These are phyloP conservation scores for Castanea mollissima DNA, from an alignment of 306 rosid genomes.

Conservation along the genomic window DNA sequence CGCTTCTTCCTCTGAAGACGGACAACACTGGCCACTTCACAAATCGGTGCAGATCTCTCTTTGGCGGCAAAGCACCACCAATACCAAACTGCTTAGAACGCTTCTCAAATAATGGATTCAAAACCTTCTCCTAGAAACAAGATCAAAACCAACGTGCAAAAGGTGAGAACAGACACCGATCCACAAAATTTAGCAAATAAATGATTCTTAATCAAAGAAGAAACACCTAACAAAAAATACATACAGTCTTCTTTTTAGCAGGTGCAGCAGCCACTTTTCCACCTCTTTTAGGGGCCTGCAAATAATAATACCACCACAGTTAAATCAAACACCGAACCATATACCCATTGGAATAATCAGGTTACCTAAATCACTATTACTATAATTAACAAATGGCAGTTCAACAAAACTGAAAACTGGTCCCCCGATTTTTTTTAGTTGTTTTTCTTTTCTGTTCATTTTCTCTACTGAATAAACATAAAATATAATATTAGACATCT, in stretches of 20 bases:
- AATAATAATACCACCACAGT: not conserved
- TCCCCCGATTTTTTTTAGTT: no score
- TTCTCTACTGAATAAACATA: no score
- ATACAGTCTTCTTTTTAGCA: slow-evolving; percentile 51
- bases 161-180: not conserved
- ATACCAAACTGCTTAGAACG: slow-evolving; percentile 73
- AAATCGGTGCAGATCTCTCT: slow-evolving; percentile 61
- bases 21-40: slow-evolving; percentile 68
- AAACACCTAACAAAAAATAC: not conserved
- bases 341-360: not conserved
- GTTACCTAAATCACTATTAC: not conserved
- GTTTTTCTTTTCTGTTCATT: no score
- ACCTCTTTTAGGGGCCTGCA: slow-evolving; percentile 53
- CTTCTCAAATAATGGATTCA: slow-evolving; percentile 65
- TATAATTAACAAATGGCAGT: not conserved
- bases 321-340: not conserved
- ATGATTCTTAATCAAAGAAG: not conserved
- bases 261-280: slow-evolving; percentile 42
- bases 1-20: slow-evolving; percentile 66
- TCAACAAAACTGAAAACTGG: not conserved
- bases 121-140: slow-evolving; percentile 49
- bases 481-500: no score
- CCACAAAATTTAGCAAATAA: not conserved
- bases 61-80: slow-evolving; percentile 81
- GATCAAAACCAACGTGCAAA: not conserved